These are phyloP conservation scores for Kluyveromyces dobzhanskii DNA, from an alignment of 805 yeast genomes.

Conservation along the genomic window DNA sequence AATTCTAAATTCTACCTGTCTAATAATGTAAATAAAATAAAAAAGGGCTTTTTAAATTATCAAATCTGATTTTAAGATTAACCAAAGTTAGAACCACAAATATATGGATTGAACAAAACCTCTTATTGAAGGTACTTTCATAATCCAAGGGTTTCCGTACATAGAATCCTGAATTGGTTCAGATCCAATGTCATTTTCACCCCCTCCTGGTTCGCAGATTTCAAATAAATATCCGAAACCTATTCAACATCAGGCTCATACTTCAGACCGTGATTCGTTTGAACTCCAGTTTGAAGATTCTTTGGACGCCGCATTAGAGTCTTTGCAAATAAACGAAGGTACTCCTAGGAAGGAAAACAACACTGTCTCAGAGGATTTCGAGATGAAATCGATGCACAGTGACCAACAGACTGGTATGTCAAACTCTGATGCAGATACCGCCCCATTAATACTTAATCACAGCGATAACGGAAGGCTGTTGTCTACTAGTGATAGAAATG, in stretches of 20 bases:
- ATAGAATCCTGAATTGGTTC: background rate
- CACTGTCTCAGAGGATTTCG: constrained; percentile 20
- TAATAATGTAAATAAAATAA: too few species aligned
- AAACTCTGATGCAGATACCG: constrained; percentile 8
- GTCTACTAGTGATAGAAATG: background rate
- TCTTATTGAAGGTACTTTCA: too few species aligned
- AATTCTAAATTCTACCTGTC: too few species aligned
- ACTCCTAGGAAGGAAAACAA: constrained; percentile 7
- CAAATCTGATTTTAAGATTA: too few species aligned
- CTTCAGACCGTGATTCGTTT: constrained; percentile 33
- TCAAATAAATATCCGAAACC: background rate
- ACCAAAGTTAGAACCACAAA: too few species aligned
- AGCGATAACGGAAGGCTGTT: background rate
- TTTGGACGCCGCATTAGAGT: constrained; percentile 55
- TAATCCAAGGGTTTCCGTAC: too few species aligned
- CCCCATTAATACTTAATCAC: constrained; percentile 7
- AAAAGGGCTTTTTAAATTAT: too few species aligned
- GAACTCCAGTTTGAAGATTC: constrained; percentile 59
- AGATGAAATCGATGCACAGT: constrained; percentile 22
- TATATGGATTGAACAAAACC: too few species aligned
- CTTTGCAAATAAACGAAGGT: constrained; percentile 31
- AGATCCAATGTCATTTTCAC: constrained; percentile 16
- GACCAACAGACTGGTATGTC: constrained; percentile 18
- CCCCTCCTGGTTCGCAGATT: constrained; percentile 14
- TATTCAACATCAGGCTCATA: constrained; percentile 1